Percentiles rank a stretch among this genome's conserved stretches.
These are phyloP conservation scores for Pythium oligandrum DNA, from an alignment of 352 stramenopile genomes.

Conservation along the genomic window DNA sequence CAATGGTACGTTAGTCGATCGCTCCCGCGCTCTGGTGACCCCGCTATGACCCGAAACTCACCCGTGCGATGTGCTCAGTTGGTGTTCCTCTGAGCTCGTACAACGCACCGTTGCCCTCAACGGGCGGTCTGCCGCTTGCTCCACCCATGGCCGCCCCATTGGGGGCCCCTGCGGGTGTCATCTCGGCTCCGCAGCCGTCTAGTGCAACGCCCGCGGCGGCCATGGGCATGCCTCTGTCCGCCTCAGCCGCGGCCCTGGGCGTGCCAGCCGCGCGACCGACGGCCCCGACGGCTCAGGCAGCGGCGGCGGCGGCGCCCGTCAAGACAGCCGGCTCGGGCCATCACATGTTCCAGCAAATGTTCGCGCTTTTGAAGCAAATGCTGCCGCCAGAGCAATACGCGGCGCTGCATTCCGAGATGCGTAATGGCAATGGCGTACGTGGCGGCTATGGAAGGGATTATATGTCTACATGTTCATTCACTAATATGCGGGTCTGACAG, in stretches of 20 bases:
- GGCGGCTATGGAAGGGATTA: too few relatives aligned
- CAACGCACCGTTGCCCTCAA: constrained; percentile 18
- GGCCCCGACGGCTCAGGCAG: neutral
- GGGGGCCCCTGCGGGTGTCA: constrained; percentile 4
- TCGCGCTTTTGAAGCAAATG: constrained; percentile 79
- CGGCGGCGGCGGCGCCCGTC: constrained; percentile 12
- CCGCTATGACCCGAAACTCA: constrained; percentile 1
- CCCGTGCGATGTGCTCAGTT: neutral
- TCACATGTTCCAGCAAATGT: constrained; percentile 88
- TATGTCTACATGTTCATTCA: too few relatives aligned
- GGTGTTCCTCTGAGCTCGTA: constrained; percentile 18
- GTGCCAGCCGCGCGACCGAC: constrained; percentile 6
- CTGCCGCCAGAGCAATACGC: constrained; percentile 79
- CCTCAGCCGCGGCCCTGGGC: constrained; percentile 4
- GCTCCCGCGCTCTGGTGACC: neutral
- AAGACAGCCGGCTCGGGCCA: constrained; percentile 63
- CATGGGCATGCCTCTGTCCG: constrained; percentile 10
- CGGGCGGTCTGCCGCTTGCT: constrained; percentile 11
- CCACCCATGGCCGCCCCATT: constrained; percentile 11
- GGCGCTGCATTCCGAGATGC: constrained; percentile 71
- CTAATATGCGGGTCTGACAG: too few relatives aligned
- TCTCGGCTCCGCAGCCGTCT: too few relatives aligned
- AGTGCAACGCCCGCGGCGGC: too few relatives aligned
- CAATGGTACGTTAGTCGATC: constrained; percentile 32
- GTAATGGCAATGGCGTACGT: constrained; percentile 66